A percentile compares a stretch with the other conserved stretches of the same genome.
Conservation (phyloP, 768 basidiomycete genomes). For the Podaxis mareebaensis region DNA sequence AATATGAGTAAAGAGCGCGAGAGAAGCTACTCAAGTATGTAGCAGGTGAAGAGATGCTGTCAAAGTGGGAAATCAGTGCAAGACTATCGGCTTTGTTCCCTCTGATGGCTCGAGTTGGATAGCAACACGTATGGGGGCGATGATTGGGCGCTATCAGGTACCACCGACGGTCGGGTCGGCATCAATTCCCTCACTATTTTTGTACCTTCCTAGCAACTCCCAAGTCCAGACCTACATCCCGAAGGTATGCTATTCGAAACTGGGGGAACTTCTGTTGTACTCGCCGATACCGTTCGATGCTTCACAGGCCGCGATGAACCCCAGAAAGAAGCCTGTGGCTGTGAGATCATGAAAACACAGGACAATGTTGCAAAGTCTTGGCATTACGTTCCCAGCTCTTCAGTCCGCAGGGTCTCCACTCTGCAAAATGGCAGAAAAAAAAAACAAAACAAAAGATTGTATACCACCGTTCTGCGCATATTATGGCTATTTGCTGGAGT, state of each 20-base stretch:
- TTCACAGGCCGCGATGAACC: not conserved
- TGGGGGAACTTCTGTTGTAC: not conserved
- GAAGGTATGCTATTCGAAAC: not conserved
- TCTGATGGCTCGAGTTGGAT: too few relatives aligned
- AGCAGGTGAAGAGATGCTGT: not conserved
- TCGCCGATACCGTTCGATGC: not conserved
- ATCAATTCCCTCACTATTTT: not conserved
- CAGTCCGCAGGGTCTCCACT: too few relatives aligned
- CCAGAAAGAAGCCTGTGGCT: not conserved
- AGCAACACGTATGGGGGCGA: too few relatives aligned
- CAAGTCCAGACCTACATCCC: not conserved
- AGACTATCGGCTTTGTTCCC: too few relatives aligned
- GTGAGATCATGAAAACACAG: not conserved
- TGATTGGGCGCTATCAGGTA: too few relatives aligned
- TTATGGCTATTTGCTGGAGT: too few relatives aligned
- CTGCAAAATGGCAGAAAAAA: too few relatives aligned
- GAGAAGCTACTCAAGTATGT: not conserved
- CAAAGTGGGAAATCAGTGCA: not conserved
- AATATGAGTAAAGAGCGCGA: not conserved
- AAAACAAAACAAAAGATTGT: too few relatives aligned
- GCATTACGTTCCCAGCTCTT: not conserved
- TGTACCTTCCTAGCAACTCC: not conserved
- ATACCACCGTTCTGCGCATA: too few relatives aligned
- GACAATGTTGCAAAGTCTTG: not conserved
- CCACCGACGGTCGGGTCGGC: too few relatives aligned